Conservation (phyloP, 257 asterid genomes). For the Plectranthus barbatus region DNA sequence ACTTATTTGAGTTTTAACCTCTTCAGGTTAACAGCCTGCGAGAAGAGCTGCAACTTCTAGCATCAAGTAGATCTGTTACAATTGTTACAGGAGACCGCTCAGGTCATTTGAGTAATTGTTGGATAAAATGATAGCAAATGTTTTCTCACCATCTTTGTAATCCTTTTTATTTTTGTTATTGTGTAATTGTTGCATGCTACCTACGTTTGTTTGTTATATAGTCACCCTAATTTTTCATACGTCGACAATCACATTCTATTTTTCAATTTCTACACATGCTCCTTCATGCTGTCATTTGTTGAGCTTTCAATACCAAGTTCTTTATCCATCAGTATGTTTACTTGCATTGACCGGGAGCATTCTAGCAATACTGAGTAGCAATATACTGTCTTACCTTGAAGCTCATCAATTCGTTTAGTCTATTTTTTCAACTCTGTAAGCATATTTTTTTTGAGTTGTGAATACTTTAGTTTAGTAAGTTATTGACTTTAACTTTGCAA, state of each 20-base stretch:
- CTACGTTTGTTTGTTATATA: neutral
- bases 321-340: neutral
- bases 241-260: neutral
- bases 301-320: neutral
- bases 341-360: neutral
- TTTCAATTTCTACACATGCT: neutral
- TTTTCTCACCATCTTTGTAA: neutral
- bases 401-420: neutral
- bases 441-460: neutral
- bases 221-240: neutral
- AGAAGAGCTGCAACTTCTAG: constrained; percentile 63
- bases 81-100: constrained; percentile 69
- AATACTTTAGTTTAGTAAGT: neutral
- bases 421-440: neutral
- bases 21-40: constrained; percentile 75
- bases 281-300: neutral
- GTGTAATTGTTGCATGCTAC: neutral
- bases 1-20: constrained; percentile 2
- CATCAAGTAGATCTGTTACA: constrained; percentile 53
- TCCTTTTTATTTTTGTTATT: neutral
- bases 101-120: constrained; percentile 38
- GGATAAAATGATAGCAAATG: neutral
- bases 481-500: neutral
- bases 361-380: neutral
- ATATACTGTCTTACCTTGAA: neutral